Evolutionary conservation across 306 rosid species (phyloP).

Genomic region (Canavalia gladiata): DNA sequence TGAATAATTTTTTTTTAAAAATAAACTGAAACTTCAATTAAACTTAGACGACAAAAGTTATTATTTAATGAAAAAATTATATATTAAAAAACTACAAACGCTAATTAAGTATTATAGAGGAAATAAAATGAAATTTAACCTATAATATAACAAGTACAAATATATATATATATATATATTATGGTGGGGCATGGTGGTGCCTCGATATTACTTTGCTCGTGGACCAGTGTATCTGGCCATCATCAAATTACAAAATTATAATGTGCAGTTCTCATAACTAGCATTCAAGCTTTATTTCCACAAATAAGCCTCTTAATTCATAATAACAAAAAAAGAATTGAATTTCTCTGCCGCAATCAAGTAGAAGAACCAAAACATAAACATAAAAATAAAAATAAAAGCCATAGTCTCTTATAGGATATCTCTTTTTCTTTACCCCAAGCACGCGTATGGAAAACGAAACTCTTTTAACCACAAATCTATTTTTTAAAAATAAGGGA

Average conservation of each 20-base stretch:
- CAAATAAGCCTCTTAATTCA: slow-evolving; percentile 23
- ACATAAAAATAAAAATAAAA: background rate
- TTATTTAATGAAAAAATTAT: too few relatives aligned
- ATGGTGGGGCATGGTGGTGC: background rate
- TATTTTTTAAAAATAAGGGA: slow-evolving; percentile 31
- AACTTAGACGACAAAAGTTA: too few relatives aligned
- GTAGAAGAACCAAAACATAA: slow-evolving; percentile 13
- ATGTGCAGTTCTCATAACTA: background rate
- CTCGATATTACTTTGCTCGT: background rate
- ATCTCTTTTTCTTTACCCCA: slow-evolving; percentile 39
- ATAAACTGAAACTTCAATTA: too few relatives aligned
- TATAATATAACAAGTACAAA: too few relatives aligned
- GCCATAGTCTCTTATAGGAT: background rate
- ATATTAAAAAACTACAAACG: too few relatives aligned
- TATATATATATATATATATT: too few relatives aligned
- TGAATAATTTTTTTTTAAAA: too few relatives aligned
- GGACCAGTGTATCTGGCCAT: background rate
- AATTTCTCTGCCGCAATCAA: slow-evolving; percentile 31
- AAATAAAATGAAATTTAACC: too few relatives aligned
- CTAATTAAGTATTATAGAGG: too few relatives aligned
- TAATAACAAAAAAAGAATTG: background rate
- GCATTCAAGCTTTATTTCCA: slow-evolving; percentile 32
- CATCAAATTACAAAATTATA: slow-evolving; percentile 1
- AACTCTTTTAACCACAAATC: slow-evolving; percentile 42
- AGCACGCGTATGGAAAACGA: slow-evolving; percentile 53